phyloP scores from a whole-genome alignment of 306 rosid genomes.

The Prunus fruticosa region DNA sequence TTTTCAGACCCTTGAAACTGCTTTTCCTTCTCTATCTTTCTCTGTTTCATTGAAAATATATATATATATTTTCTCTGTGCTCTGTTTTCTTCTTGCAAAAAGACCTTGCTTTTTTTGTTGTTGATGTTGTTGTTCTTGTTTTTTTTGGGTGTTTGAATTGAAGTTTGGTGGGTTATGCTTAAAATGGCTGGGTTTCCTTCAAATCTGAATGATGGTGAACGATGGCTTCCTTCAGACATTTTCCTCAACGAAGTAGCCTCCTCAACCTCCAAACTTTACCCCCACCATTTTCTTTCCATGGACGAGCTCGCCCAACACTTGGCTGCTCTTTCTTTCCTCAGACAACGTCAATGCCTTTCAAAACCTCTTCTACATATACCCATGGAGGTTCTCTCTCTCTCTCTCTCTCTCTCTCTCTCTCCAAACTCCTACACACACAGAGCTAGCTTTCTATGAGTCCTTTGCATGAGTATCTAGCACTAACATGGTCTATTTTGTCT shows the following conservation, averaged over 20 bases:
- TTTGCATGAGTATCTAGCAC: conserved; percentile 15
- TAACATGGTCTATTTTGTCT: not conserved
- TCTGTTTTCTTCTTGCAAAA: not conserved
- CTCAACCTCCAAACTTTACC: not conserved
- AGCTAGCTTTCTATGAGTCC: not conserved
- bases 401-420: not conserved
- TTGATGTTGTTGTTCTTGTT: not conserved
- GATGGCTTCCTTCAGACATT: conserved; percentile 29
- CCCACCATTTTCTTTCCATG: not conserved
- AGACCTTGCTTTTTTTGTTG: too few relatives aligned
- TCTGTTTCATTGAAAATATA: too few relatives aligned
- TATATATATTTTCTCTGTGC: too few relatives aligned
- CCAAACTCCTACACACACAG: not conserved
- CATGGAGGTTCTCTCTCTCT: not conserved
- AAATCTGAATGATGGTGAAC: conserved; percentile 15
- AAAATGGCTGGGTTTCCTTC: conserved; percentile 31
- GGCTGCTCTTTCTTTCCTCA: conserved; percentile 26
- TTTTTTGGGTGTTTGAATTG: not conserved
- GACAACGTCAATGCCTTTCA: not conserved
- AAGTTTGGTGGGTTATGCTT: not conserved
- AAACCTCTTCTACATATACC: not conserved
- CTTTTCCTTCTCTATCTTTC: not conserved
- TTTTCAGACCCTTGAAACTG: conserved; percentile 1
- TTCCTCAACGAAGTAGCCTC: conserved; percentile 15
- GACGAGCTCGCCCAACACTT: conserved; percentile 13